phyloP scores from a whole-genome alignment of 176 grass and related monocot species.

The Phoenix dactylifera region DNA sequence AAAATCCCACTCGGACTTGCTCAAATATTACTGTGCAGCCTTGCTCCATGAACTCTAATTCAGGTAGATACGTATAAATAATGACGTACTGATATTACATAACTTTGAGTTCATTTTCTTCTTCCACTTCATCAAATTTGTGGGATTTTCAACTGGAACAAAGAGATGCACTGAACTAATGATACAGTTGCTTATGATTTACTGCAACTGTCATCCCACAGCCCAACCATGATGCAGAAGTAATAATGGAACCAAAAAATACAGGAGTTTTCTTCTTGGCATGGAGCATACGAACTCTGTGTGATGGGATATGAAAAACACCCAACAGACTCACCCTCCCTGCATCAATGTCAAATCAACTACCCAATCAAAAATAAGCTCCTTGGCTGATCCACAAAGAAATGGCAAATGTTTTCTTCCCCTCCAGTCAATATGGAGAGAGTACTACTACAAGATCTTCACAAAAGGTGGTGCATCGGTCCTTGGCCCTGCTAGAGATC shows the following conservation, averaged over 20 bases:
- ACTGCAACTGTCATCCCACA: conserved; percentile 12
- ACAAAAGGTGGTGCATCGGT: conserved; percentile 60
- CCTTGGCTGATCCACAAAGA: not conserved
- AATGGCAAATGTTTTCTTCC: conserved; percentile 12
- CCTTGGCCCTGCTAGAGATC: conserved; percentile 58
- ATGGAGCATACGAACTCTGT: not conserved
- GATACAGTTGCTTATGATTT: not conserved
- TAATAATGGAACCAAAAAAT: no score
- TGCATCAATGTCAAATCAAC: not conserved
- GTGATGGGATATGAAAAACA: conserved; percentile 10
- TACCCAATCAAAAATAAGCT: not conserved
- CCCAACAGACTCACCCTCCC: not conserved
- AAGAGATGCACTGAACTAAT: conserved; percentile 10
- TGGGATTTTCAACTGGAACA: conserved; percentile 6
- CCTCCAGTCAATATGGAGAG: not conserved
- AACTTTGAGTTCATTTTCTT: not conserved
- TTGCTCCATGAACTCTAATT: conserved; percentile 1
- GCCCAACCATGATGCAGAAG: not conserved
- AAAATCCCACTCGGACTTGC: not conserved
- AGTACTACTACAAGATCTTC: conserved; percentile 15
- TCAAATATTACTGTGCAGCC: no score
- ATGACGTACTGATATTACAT: no score
- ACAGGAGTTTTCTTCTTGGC: no score
- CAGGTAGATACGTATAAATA: no score
- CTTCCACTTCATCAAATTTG: conserved; percentile 3